Evolutionary conservation across 805 yeast genomes (phyloP).

Genomic region (Candida orba): DNA sequence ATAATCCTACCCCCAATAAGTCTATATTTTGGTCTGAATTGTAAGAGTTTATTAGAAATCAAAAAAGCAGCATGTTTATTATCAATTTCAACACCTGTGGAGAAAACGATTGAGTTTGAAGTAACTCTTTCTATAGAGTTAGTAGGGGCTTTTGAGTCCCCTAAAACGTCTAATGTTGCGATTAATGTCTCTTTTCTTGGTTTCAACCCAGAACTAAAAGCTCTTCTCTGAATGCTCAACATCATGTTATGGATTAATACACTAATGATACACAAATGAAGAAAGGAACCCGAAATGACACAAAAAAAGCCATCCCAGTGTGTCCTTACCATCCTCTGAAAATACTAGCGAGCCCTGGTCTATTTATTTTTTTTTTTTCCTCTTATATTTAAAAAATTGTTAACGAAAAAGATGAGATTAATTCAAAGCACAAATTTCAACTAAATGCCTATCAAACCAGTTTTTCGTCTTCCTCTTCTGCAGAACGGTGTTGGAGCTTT

Average conservation of each 20-base stretch:
- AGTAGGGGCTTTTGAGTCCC: conserved; percentile 35
- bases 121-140: conserved; percentile 47
- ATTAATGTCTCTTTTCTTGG: conserved; percentile 17
- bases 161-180: conserved; percentile 39
- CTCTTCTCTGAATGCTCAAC: neutral
- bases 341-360: neutral
- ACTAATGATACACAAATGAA: too few relatives aligned
- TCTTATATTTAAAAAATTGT: too few relatives aligned
- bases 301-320: too few relatives aligned
- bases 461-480: conserved; percentile 50
- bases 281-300: too few relatives aligned
- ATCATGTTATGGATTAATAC: too few relatives aligned
- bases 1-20: conserved; percentile 42
- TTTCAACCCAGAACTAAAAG: neutral
- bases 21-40: conserved; percentile 38
- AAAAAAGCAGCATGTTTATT: conserved; percentile 40
- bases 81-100: conserved; percentile 42
- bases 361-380: neutral
- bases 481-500: conserved; percentile 76
- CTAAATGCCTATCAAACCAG: conserved; percentile 49
- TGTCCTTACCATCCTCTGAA: too few relatives aligned
- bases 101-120: conserved; percentile 50
- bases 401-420: too few relatives aligned
- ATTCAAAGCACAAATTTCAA: too few relatives aligned
- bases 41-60: conserved; percentile 52